Conservation (phyloP, 2,329 filamentous ascomycete genomes). For the Fusarium devonianum region DNA sequence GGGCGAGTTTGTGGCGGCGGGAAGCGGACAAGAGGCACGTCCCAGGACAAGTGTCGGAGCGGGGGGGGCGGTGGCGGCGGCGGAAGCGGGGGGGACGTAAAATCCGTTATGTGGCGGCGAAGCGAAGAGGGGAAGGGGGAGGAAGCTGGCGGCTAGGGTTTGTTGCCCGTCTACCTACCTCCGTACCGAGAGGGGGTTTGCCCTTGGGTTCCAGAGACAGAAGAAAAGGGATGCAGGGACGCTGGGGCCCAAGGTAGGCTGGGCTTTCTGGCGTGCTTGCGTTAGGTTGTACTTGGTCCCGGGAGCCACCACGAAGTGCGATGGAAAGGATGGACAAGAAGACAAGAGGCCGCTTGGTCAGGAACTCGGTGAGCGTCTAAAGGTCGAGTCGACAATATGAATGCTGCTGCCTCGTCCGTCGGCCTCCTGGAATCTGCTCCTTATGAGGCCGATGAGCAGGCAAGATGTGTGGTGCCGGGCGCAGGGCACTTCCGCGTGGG, state of each 20-base stretch:
- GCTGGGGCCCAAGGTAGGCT: slow-evolving; percentile 26
- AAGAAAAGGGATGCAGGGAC: slow-evolving; percentile 38
- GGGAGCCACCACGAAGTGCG: slow-evolving; percentile 20
- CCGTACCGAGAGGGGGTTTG: too few species aligned
- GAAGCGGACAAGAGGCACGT: slow-evolving; percentile 30
- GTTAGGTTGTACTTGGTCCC: slow-evolving; percentile 25
- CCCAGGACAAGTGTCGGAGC: slow-evolving; percentile 34
- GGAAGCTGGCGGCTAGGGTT: slow-evolving; percentile 6
- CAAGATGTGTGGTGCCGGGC: slow-evolving; percentile 39
- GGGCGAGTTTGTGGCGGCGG: too few species aligned
- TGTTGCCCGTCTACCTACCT: slow-evolving; percentile 21
- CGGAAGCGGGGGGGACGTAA: slow-evolving; percentile 33
- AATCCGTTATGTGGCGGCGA: slow-evolving; percentile 31
- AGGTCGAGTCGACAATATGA: slow-evolving; percentile 27
- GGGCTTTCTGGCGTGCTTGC: slow-evolving; percentile 27
- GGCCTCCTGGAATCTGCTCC: slow-evolving; percentile 38
- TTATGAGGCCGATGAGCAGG: slow-evolving; percentile 43
- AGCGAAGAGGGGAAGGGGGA: slow-evolving; percentile 14
- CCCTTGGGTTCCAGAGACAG: slow-evolving; percentile 33
- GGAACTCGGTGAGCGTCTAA: slow-evolving; percentile 29
- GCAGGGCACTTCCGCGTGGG: slow-evolving; percentile 35
- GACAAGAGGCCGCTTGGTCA: slow-evolving; percentile 3
- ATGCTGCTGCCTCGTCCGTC: slow-evolving; percentile 28
- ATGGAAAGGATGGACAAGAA: slow-evolving; percentile 16
- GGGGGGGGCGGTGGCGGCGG: slow-evolving; percentile 28